Percentiles rank a stretch among this genome's conserved stretches.
Evolutionary conservation across 352 stramenopile genomes (phyloP).

Genomic region (Phytophthora ohioensis): DNA sequence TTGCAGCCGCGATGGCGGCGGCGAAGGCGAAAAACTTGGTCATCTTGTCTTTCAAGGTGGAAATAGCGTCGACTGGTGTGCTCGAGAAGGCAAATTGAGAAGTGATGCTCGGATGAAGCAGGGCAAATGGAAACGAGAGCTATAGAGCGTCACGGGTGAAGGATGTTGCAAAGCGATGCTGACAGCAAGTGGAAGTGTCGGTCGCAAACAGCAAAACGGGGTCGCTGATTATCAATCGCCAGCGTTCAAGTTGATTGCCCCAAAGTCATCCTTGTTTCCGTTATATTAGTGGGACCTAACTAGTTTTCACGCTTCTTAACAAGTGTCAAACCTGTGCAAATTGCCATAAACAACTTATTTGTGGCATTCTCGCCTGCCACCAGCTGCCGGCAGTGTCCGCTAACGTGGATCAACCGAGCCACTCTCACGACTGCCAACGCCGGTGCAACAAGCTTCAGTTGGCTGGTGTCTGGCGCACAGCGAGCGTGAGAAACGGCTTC

Average conservation of each 20-base stretch:
- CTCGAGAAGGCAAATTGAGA: slow-evolving; percentile 39
- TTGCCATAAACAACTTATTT: slow-evolving; percentile 26
- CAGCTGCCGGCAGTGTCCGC: slow-evolving; percentile 27
- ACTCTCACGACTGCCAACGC: slow-evolving; percentile 34
- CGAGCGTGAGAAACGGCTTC: slow-evolving; percentile 41
- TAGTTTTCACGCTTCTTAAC: slow-evolving; percentile 3
- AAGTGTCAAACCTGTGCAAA: neutral
- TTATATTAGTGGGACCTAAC: slow-evolving; percentile 20
- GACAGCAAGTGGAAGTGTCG: slow-evolving; percentile 13
- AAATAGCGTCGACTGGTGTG: slow-evolving; percentile 22
- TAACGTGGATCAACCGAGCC: slow-evolving; percentile 33
- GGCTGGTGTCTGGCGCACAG: slow-evolving; percentile 17
- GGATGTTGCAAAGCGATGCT: slow-evolving; percentile 24
- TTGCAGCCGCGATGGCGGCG: slow-evolving; percentile 22
- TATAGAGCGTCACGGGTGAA: slow-evolving; percentile 13
- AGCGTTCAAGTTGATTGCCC: slow-evolving; percentile 17
- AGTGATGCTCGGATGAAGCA: slow-evolving; percentile 15
- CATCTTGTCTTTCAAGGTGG: slow-evolving; percentile 39
- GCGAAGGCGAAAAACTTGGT: slow-evolving; percentile 50
- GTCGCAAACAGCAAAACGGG: slow-evolving; percentile 29
- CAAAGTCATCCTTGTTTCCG: slow-evolving; percentile 7
- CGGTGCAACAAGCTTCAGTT: slow-evolving; percentile 19
- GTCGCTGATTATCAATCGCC: slow-evolving; percentile 14
- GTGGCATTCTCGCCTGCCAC: slow-evolving; percentile 12
- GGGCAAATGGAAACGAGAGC: neutral